These are phyloP conservation scores for Diaporthe sp. DNA, from an alignment of 2,329 filamentous ascomycete species.

Conservation along the genomic window DNA sequence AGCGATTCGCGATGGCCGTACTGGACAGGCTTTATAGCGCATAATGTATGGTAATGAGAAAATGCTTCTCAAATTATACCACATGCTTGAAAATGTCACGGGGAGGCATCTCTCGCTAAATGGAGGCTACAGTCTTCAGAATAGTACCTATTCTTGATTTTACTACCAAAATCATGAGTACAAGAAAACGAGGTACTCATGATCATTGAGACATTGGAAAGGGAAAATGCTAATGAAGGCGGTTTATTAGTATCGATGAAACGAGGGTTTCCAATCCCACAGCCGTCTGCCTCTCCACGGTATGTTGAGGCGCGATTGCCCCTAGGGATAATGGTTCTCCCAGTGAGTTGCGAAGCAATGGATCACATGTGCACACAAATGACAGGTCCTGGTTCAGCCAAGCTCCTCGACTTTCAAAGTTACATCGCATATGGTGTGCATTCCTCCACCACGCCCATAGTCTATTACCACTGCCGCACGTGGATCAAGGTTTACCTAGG, in stretches of 20 bases:
- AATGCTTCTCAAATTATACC: no score
- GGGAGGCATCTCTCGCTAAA: no score
- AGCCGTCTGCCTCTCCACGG: neutral
- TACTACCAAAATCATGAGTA: no score
- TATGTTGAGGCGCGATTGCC: neutral
- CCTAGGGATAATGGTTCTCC: neutral
- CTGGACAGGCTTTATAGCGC: no score
- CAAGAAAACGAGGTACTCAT: no score
- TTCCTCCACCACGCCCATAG: neutral
- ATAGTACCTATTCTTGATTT: no score
- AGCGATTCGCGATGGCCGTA: no score
- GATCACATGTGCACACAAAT: neutral
- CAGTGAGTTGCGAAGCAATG: neutral
- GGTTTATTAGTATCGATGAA: neutral
- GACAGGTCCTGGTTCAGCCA: no score
- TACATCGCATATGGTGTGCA: neutral
- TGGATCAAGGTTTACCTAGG: neutral
- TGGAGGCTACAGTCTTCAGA: no score
- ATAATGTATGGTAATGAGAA: no score
- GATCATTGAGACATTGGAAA: neutral
- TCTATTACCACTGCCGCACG: neutral
- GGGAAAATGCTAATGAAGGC: neutral
- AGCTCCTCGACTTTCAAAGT: neutral
- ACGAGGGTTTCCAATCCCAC: neutral
- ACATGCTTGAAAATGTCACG: no score